Percentiles rank a stretch among this genome's conserved stretches.
Conservation (phyloP, 805 yeast species). For the Yamadazyma olivae region DNA sequence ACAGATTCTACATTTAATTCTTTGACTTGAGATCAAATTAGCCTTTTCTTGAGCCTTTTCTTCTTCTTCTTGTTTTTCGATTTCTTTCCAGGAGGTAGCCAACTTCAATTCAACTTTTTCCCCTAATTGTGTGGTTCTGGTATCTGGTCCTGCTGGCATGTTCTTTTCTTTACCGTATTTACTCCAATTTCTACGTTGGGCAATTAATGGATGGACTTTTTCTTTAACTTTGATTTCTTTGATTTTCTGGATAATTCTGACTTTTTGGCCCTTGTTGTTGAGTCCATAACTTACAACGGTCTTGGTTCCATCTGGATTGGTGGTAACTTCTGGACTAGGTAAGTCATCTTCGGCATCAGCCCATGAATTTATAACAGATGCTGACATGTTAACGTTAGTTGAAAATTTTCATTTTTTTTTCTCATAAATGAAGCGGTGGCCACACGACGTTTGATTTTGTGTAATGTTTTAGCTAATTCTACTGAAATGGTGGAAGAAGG, state of each 20-base stretch:
- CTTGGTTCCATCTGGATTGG: constrained; percentile 85
- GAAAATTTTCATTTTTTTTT: neutral
- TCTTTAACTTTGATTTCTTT: constrained; percentile 75
- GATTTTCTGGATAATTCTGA: constrained; percentile 82
- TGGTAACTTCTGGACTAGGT: constrained; percentile 69
- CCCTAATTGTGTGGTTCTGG: constrained; percentile 83
- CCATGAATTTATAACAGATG: constrained; percentile 51
- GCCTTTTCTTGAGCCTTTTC: constrained; percentile 44
- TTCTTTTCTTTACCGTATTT: constrained; percentile 81
- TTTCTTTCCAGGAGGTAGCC: constrained; percentile 73
- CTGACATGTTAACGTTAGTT: constrained; percentile 18
- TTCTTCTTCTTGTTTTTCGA: constrained; percentile 70
- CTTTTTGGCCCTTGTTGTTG: constrained; percentile 78
- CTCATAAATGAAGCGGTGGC: neutral
- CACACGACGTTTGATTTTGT: neutral
- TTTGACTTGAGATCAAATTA: constrained; percentile 35
- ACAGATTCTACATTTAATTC: constrained; percentile 82
- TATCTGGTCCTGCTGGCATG: constrained; percentile 81
- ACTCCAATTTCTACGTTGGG: constrained; percentile 83
- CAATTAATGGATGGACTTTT: constrained; percentile 79
- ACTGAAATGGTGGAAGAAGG: too few relatives aligned
- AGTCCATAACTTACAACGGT: constrained; percentile 76
- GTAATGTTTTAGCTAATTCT: neutral
- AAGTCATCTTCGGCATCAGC: constrained; percentile 74
- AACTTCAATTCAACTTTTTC: constrained; percentile 77